These are phyloP conservation scores for Cylindrotheca fusiformis DNA, from an alignment of 108 stramenopile genomes.

Conservation along the genomic window DNA sequence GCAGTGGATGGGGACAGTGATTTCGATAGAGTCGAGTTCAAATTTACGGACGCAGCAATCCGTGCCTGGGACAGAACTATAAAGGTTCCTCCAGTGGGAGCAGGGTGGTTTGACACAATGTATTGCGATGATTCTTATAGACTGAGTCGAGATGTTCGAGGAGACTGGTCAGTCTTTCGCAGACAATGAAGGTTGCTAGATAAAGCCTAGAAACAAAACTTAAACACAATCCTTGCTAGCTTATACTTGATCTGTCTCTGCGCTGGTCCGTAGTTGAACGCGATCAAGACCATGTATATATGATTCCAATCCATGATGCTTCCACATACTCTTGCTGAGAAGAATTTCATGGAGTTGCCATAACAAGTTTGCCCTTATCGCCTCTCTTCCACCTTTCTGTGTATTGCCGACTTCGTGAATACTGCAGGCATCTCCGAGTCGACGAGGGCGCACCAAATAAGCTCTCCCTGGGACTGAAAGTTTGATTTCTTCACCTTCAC, in stretches of 20 bases:
- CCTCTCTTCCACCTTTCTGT: conserved; percentile 66
- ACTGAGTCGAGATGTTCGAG: conserved; percentile 21
- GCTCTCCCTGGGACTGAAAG: conserved; percentile 71
- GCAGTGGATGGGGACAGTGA: conserved; percentile 9
- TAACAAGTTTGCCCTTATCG: conserved; percentile 68
- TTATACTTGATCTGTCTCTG: not conserved
- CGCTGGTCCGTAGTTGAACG: conserved; percentile 57
- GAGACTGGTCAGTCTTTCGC: conserved; percentile 25
- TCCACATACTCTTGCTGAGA: conserved; percentile 77
- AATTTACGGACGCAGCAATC: conserved; percentile 13
- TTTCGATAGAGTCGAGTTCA: conserved; percentile 26
- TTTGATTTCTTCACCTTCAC: conserved; percentile 56
- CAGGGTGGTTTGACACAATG: conserved; percentile 36
- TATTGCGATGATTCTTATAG: conserved; percentile 22
- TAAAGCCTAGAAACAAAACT: too few relatives aligned
- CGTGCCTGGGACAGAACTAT: conserved; percentile 14
- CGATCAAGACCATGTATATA: conserved; percentile 82
- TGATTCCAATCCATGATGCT: conserved; percentile 65
- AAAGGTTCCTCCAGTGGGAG: conserved; percentile 22
- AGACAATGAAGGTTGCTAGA: conserved; percentile 3
- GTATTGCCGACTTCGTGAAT: conserved; percentile 79
- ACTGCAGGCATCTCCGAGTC: conserved; percentile 66
- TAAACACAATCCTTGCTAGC: too few relatives aligned
- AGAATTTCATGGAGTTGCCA: conserved; percentile 88
- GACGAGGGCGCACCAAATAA: conserved; percentile 71